Percentiles rank a stretch among this genome's conserved stretches.
Evolutionary conservation across 768 basidiomycete genomes (phyloP).

Genomic region (Sarcomyxa edulis): DNA sequence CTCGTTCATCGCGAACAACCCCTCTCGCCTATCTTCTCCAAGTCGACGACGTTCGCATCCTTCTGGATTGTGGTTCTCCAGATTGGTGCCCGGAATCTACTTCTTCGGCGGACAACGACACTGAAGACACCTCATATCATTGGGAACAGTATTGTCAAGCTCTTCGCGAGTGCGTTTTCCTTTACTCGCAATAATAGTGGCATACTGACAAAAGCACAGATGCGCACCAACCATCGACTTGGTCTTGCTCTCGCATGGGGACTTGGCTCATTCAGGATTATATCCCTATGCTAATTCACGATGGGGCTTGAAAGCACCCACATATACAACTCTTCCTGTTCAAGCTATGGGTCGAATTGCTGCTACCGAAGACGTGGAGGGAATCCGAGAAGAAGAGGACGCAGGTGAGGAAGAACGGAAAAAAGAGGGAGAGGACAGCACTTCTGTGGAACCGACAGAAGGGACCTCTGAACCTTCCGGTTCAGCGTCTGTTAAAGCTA

Average conservation of each 20-base stretch:
- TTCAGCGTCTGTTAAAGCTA: constrained; percentile 20
- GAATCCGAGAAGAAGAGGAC: constrained; percentile 71
- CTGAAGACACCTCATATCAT: constrained; percentile 30
- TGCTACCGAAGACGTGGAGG: constrained; percentile 83
- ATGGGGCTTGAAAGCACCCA: constrained; percentile 85
- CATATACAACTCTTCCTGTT: constrained; percentile 92
- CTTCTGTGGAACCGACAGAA: constrained; percentile 19
- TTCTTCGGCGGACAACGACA: constrained; percentile 24
- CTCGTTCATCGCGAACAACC: constrained; percentile 54
- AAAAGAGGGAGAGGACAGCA: constrained; percentile 19
- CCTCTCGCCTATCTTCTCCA: constrained; percentile 86
- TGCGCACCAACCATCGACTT: constrained; percentile 79
- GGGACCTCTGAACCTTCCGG: constrained; percentile 19
- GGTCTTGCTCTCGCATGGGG: constrained; percentile 92
- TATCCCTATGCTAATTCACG: constrained; percentile 87
- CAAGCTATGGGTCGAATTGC: constrained; percentile 94
- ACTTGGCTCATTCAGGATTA: constrained; percentile 84
- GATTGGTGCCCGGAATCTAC: constrained; percentile 71
- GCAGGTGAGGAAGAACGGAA: constrained; percentile 38
- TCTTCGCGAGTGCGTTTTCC: constrained; percentile 57
- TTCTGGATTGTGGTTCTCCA: constrained; percentile 92
- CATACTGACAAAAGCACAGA: too few species aligned
- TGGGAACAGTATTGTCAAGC: constrained; percentile 66
- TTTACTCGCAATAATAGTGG: not conserved
- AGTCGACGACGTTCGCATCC: constrained; percentile 88